phyloP scores from a whole-genome alignment of 805 yeast genomes.

The Hanseniaspora osmophila region DNA sequence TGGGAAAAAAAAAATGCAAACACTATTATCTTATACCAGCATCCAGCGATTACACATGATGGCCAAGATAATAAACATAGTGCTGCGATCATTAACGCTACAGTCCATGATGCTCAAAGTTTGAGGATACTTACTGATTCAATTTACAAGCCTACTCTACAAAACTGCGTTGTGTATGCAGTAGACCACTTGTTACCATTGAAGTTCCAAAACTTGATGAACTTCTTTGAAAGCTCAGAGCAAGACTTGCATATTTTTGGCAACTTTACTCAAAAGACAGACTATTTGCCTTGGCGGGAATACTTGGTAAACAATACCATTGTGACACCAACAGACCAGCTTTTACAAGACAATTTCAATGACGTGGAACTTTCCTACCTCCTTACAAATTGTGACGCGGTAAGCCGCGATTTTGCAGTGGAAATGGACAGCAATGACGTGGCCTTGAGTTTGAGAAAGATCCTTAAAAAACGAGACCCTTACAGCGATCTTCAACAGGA shows the following conservation, averaged over 20 bases:
- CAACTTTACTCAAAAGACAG: slow-evolving; percentile 1
- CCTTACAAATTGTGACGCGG: background rate
- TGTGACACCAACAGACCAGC: slow-evolving; percentile 32
- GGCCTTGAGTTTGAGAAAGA: background rate
- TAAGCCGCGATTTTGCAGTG: slow-evolving; percentile 4
- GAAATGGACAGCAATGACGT: slow-evolving; percentile 6
- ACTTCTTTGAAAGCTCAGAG: slow-evolving; percentile 1
- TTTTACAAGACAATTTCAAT: slow-evolving; percentile 21
- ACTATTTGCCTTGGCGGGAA: slow-evolving; percentile 12
- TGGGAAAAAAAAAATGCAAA: slow-evolving; percentile 11
- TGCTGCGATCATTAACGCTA: background rate
- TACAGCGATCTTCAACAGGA: slow-evolving; percentile 16
- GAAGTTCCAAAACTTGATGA: background rate
- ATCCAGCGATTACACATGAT: background rate
- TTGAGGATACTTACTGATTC: slow-evolving; percentile 23
- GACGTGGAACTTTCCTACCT: slow-evolving; percentile 35
- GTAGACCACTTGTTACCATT: slow-evolving; percentile 1
- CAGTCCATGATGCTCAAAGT: background rate
- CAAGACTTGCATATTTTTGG: slow-evolving; percentile 4
- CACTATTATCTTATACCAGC: background rate
- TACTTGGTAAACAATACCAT: slow-evolving; percentile 27
- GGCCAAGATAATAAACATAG: background rate
- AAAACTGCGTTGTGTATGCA: slow-evolving; percentile 46
- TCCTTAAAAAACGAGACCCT: background rate
- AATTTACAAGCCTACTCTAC: slow-evolving; percentile 45